Base-by-base conservation (phyloP, 2,329 filamentous ascomycete species). In the Phialemoniopsis sp. region DNA sequence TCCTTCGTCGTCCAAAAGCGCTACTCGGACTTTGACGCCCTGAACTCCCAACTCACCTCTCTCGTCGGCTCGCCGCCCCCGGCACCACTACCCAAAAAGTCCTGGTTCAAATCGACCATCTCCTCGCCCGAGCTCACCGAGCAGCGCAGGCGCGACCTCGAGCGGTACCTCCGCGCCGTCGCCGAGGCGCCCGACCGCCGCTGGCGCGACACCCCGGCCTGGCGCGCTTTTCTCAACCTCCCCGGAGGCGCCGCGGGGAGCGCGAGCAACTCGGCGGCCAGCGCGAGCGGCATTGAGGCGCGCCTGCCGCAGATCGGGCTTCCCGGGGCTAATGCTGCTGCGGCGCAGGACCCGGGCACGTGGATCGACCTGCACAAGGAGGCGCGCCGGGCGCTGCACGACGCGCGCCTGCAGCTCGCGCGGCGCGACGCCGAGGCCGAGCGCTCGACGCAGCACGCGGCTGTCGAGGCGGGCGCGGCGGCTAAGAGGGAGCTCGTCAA, bases 291-390 rank as follows among this genome's bases (percentile, higher is more conserved):
- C 4, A 58, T 66, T 18, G 59, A 26, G 70, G 57, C 31, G 58
- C 63, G 16, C 54, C 58, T 5, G 52, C 54, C 12, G 61, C 59
- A 16, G 47, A 13, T 64, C 38, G 60, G 67, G 3, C 52, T 58
- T 7, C 52, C 36, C 5, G 16, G 45, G 19, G 59, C 63, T 1
- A 60, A 66, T n/a, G 54, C 56, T 26, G 62, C 57, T 28, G 60
- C 55, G 5, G 66, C 68, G 0, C 70, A 75, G 3, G 80, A 84
- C 54, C 80, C 81, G 2, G 74, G 75, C 4, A 80, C 83, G 2
- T 93, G 88, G 87, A 63, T 91, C 18, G 87, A 91, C 54, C 70
- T 87, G 40, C 82, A 89, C 54, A 66, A 78, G 18, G 84, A 89
- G 54, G 71, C 90, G 63, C 90, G 89, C 63, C 68, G 70, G 13